Evolutionary conservation across 345 rosid genomes (phyloP), one percentile per base, ranked within the genome.

Genomic region (Salix exigua): DNA sequence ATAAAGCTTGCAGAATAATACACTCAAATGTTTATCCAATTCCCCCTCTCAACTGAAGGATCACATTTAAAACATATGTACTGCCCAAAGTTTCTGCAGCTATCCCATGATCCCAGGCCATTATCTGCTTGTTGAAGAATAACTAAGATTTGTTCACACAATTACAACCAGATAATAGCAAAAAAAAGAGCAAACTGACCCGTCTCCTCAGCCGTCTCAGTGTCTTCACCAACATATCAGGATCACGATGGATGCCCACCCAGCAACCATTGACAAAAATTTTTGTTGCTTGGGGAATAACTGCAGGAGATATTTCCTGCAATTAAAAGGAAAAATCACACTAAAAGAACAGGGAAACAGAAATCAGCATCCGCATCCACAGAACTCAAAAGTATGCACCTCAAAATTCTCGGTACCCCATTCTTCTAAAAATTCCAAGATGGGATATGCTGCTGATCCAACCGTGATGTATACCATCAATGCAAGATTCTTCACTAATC

Each of bases 381-480:
- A 51, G 60, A 68, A 71, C 21, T 48, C 33, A 23, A 70, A 71
- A 65, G 40, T 40, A 67, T 67, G 74, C 75, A 96, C 99, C 98
- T 93, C 98, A 84, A 96, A 92, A 82, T 90, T 96, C 81, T 93
- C 98, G 21, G 98, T 93, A 72, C 99, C 99, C 99, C 96, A 96
- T 85, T 93, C 96, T 80, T 91, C 97, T 87, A 96, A 89, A 89
- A 96, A 89, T 71, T 88, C 98, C 88, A 93, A 72, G 70, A 96
- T 93, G 37, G 98, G 96, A 86, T 90, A 89, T 38, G 99, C 97
- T 18, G 97, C 96, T 77, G 98, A 96, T 55, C 99, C 99, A 73
- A 93, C 98, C 4, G 99, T 96, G 67, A 96, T 88, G 78, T 96
- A 96, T 65, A 96, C 99, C 99, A 96, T 93, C 85, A 96, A 88